phyloP scores from a whole-genome alignment of 306 rosid species.

The Quercus robur region DNA sequence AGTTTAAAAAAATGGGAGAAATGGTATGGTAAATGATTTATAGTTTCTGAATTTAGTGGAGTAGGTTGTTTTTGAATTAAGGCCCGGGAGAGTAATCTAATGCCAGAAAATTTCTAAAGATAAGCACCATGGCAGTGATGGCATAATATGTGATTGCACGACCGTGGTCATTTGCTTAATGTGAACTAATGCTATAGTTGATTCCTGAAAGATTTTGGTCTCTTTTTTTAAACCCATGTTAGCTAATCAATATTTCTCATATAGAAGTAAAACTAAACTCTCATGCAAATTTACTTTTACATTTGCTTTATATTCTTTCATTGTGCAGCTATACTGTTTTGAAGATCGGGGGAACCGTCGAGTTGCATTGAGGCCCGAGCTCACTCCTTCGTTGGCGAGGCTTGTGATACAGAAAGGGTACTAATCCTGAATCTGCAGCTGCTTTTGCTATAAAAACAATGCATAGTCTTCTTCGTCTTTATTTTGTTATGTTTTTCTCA shows the following conservation, averaged over 20 bases:
- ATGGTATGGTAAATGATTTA: neutral
- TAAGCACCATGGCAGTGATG: neutral
- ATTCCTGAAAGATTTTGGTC: neutral
- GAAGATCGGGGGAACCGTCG: slow-evolving; percentile 98
- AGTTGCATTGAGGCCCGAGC: slow-evolving; percentile 95
- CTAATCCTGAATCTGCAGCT: slow-evolving; percentile 21
- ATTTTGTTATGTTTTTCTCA: slow-evolving; percentile 5
- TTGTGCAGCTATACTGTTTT: slow-evolving; percentile 87
- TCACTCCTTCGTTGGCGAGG: slow-evolving; percentile 96
- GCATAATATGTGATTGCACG: no score
- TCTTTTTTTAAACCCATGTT: neutral
- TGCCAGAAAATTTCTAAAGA: neutral
- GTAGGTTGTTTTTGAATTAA: neutral
- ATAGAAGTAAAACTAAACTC: neutral
- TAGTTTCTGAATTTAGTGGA: neutral
- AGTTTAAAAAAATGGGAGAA: neutral
- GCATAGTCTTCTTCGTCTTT: neutral
- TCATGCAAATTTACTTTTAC: neutral
- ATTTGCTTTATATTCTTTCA: slow-evolving; percentile 9
- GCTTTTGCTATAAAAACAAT: neutral
- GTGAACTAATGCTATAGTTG: neutral
- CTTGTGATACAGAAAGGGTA: slow-evolving; percentile 97
- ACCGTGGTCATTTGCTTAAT: neutral
- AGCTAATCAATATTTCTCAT: neutral
- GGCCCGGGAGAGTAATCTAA: neutral